phyloP scores from a whole-genome alignment of 306 rosid genomes.

The Sicyos baderoa region DNA sequence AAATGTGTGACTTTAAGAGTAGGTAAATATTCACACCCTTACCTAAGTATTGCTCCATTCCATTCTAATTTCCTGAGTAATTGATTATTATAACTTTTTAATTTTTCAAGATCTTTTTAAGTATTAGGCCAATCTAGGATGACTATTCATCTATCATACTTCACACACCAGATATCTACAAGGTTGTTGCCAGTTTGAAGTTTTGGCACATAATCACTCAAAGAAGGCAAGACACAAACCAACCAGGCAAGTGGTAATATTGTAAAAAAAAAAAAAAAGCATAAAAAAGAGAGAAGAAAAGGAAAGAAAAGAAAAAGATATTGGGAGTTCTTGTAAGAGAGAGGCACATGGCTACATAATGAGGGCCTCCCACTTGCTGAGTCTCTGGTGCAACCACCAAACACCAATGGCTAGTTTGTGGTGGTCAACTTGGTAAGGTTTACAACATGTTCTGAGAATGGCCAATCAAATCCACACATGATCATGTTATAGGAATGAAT shows the following conservation, averaged over 20 bases:
- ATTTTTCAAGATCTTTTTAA: no score
- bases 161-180: not conserved
- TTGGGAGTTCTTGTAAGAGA: not conserved
- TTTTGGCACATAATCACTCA: slow-evolving; percentile 11
- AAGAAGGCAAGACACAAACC: slow-evolving; percentile 9
- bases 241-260: slow-evolving; percentile 4
- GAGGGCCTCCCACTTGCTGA: slow-evolving; percentile 7
- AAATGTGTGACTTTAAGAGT: no score
- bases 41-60: no score
- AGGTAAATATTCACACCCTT: no score
- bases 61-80: no score
- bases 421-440: not conserved
- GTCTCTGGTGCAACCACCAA: slow-evolving; percentile 8
- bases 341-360: slow-evolving; percentile 15
- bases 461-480: slow-evolving; percentile 10
- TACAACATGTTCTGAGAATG: not conserved
- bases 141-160: not conserved
- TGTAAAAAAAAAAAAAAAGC: not conserved
- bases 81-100: no score
- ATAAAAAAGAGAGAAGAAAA: not conserved
- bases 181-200: slow-evolving; percentile 10
- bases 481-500: not conserved
- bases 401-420: slow-evolving; percentile 3
- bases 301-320: not conserved
- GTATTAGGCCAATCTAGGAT: no score